Evolutionary conservation across 345 rosid species (phyloP).

Genomic region (Citrus glauca): DNA sequence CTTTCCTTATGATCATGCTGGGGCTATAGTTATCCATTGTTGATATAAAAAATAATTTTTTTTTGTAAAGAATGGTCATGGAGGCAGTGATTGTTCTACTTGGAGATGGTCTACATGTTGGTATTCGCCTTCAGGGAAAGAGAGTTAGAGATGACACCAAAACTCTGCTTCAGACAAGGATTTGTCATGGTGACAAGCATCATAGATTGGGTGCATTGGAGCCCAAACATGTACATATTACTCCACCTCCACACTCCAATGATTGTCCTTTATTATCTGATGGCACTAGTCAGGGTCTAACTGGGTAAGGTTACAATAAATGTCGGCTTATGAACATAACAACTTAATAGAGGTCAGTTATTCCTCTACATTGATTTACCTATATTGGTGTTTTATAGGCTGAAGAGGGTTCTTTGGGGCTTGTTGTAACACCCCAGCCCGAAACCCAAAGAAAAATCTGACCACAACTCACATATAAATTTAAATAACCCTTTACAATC

Average conservation of each 20-base stretch:
- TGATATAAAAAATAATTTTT: neutral
- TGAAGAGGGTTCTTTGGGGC: neutral
- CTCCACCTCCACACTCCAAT: neutral
- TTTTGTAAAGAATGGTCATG: slow-evolving; percentile 25
- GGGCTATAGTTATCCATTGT: neutral
- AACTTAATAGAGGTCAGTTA: neutral
- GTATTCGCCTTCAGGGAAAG: slow-evolving; percentile 29
- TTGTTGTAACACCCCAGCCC: neutral
- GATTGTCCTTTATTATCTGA: neutral
- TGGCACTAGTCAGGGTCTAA: neutral
- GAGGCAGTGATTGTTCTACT: slow-evolving; percentile 26
- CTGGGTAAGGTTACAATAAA: slow-evolving; percentile 8
- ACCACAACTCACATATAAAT: too few relatives aligned
- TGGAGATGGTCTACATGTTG: slow-evolving; percentile 29
- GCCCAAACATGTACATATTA: slow-evolving; percentile 4
- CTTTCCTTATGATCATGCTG: neutral
- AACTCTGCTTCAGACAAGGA: slow-evolving; percentile 29
- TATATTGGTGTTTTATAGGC: neutral
- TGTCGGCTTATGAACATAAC: neutral
- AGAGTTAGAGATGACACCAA: slow-evolving; percentile 34
- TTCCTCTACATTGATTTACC: neutral
- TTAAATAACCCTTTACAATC: too few relatives aligned
- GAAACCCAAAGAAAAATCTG: too few relatives aligned
- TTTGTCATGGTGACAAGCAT: slow-evolving; percentile 21
- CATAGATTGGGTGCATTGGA: slow-evolving; percentile 23